phyloP scores from a whole-genome alignment of 2,329 filamentous ascomycete species.

The Chaetomiaceae sp. region DNA sequence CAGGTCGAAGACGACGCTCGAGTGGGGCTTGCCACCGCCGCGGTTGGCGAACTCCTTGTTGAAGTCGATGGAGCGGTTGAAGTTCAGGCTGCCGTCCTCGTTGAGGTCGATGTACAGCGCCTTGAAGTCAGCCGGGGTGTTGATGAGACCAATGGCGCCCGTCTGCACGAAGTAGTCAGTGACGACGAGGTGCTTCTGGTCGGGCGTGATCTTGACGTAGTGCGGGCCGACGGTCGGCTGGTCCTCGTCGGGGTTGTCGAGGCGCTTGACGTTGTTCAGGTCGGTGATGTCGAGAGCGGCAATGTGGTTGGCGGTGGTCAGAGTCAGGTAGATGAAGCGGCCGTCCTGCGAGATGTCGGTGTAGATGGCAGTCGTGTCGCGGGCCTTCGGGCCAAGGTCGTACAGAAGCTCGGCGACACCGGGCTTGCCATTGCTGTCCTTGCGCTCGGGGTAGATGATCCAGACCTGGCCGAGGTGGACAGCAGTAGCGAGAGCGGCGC shows the following conservation, averaged over 20 bases:
- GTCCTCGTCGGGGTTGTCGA: constrained; percentile 52
- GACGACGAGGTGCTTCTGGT: constrained; percentile 58
- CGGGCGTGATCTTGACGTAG: constrained; percentile 58
- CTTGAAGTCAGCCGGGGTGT: constrained; percentile 57
- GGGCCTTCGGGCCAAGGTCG: constrained; percentile 51
- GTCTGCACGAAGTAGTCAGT: constrained; percentile 62
- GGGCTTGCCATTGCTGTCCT: constrained; percentile 47
- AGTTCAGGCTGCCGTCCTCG: constrained; percentile 47
- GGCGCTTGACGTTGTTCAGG: constrained; percentile 52
- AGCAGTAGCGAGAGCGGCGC: constrained; percentile 51
- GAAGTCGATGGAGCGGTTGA: constrained; percentile 57
- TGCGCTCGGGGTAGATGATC: constrained; percentile 59
- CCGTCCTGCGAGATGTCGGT: constrained; percentile 54
- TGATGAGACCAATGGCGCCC: constrained; percentile 54
- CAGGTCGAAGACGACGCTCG: constrained; percentile 50
- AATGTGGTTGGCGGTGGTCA: constrained; percentile 57
- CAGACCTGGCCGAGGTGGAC: constrained; percentile 55
- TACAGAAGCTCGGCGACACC: constrained; percentile 53
- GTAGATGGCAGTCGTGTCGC: constrained; percentile 53
- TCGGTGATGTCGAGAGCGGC: constrained; percentile 57
- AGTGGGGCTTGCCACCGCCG: constrained; percentile 53
- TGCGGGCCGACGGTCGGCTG: constrained; percentile 57
- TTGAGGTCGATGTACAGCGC: constrained; percentile 55
- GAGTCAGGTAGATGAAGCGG: constrained; percentile 52
- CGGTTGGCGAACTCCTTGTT: constrained; percentile 42